phyloP scores from a whole-genome alignment of 495 filamentous ascomycete genomes.

The Penicillium macrosclerotiorum region DNA sequence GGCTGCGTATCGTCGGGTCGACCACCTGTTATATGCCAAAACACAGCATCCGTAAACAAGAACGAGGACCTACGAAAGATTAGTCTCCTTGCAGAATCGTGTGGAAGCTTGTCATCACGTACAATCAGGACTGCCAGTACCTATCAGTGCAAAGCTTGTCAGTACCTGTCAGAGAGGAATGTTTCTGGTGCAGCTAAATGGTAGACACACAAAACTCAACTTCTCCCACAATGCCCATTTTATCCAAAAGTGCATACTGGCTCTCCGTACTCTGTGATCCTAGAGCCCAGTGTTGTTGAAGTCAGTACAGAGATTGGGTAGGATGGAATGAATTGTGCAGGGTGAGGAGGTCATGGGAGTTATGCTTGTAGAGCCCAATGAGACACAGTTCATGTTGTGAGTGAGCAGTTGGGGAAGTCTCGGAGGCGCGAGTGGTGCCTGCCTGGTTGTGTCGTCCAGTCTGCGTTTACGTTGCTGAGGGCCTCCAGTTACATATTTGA shows the following conservation, averaged over 20 bases:
- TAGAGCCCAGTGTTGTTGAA: neutral
- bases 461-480: too few species aligned
- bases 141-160: conserved; percentile 24
- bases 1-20: conserved; percentile 61
- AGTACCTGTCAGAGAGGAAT: conserved; percentile 6
- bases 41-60: conserved; percentile 44
- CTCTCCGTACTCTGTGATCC: neutral
- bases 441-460: too few species aligned
- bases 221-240: conserved; percentile 87
- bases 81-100: neutral
- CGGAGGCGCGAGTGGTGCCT: too few species aligned
- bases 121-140: conserved; percentile 49
- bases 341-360: too few species aligned
- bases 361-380: too few species aligned
- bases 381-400: too few species aligned
- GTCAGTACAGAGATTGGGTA: neutral
- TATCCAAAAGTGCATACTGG: conserved; percentile 61
- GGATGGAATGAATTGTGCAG: too few species aligned
- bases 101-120: conserved; percentile 8
- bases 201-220: conserved; percentile 75
- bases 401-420: too few species aligned
- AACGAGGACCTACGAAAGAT: conserved; percentile 38
- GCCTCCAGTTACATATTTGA: too few species aligned
- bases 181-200: neutral
- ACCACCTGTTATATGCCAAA: conserved; percentile 58